phyloP scores from a whole-genome alignment of 2,329 filamentous ascomycete genomes.

The Fusarium chaquense region DNA sequence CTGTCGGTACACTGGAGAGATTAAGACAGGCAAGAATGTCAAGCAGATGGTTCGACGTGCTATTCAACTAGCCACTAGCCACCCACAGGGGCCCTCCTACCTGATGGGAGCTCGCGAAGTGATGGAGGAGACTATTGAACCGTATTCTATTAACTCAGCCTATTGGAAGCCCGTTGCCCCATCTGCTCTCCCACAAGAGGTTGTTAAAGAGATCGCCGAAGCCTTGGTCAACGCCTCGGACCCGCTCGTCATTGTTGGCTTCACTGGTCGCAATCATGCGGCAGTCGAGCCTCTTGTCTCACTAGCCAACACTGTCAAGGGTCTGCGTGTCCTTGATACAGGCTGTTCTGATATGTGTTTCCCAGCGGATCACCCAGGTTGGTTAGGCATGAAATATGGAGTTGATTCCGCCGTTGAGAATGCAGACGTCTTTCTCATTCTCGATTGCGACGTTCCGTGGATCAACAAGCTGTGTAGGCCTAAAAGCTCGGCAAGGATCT shows the following conservation, averaged over 20 bases:
- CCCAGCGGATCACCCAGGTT: slow-evolving; percentile 25
- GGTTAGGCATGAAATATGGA: slow-evolving; percentile 27
- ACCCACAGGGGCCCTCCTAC: slow-evolving; percentile 46
- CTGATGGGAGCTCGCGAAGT: slow-evolving; percentile 46
- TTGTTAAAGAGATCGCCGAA: slow-evolving; percentile 11
- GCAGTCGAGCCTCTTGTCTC: slow-evolving; percentile 17
- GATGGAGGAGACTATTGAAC: slow-evolving; percentile 40
- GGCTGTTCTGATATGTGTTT: slow-evolving; percentile 33
- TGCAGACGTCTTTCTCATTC: slow-evolving; percentile 21
- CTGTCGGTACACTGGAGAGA: slow-evolving; percentile 22
- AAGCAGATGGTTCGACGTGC: slow-evolving; percentile 29
- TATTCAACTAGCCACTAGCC: slow-evolving; percentile 42
- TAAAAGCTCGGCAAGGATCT: background rate
- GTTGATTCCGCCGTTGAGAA: slow-evolving; percentile 10
- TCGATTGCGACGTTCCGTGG: slow-evolving; percentile 36
- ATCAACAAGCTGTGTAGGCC: slow-evolving; percentile 23
- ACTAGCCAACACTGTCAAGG: slow-evolving; percentile 10
- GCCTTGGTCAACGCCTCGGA: background rate
- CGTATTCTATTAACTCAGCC: slow-evolving; percentile 5
- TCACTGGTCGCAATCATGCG: slow-evolving; percentile 9
- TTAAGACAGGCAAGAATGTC: slow-evolving; percentile 16
- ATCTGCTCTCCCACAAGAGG: background rate
- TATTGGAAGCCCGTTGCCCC: slow-evolving; percentile 14
- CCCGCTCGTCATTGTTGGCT: slow-evolving; percentile 28
- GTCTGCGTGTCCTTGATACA: slow-evolving; percentile 21